Base-by-base conservation (phyloP, 2,329 filamentous ascomycete genomes). In the Thelonectria blattea region DNA sequence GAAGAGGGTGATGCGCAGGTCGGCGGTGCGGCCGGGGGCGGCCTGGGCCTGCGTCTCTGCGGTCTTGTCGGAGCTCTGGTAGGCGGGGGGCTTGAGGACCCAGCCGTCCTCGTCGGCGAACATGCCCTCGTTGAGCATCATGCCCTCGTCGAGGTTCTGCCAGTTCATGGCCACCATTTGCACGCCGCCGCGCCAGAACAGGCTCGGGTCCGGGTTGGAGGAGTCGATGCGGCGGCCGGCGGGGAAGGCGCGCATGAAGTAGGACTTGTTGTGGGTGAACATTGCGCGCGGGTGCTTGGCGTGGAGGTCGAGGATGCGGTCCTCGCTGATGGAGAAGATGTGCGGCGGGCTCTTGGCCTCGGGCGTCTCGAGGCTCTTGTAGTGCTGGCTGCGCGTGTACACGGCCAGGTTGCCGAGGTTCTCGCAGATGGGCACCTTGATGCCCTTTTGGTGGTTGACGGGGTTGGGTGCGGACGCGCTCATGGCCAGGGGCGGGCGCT, bases 81-180 rank as follows among this genome's bases (percentile, higher is more conserved):
- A 95, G 15, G 89, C 89, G 32, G 83, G 74, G 0, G 93, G 93
- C 76, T 97, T 97, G 62, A 95, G 81, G 2, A 93, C 87, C 91
- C 92, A 97, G 42, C 94, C 93, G 43, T 85, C 80, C 52, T 91
- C 90, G 10, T 88, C 91, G 37, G 92, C 91, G 74, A 98, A 99
- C 95, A 99, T 98, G 73, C 91, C 95, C 71, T 96, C 91, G 72
- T 98, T 98, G 73, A 99, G 86, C 82, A 98, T 96, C 86, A 97
- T 96, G 45, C 92, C 91, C 58, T 95, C 87, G 73, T 98, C 94
- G 67, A 93, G 90, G 3, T 90, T 94, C 76, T 99, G 95, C 94
- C 95, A 98, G 75, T 99, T 99, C 75, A 98, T 85, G 17, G 95
- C 94, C 5, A 92, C 93, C 94, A 99, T 98, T 76, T 99, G 95